Evolutionary conservation across 768 basidiomycete species (phyloP).

Genomic region (Trametes sanguinea): DNA sequence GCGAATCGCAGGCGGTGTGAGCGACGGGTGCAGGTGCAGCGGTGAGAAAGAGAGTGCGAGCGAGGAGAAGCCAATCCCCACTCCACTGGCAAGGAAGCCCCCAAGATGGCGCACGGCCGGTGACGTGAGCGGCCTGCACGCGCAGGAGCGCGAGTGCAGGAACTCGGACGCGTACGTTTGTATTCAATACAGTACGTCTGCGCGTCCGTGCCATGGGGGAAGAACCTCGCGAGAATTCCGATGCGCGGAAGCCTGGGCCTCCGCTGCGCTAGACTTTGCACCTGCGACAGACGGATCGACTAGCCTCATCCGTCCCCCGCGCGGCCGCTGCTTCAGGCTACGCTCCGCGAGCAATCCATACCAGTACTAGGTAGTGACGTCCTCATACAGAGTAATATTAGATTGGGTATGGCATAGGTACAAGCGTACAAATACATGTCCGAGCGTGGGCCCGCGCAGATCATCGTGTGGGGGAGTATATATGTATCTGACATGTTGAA

Average conservation of each 20-base stretch:
- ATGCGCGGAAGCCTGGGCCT: constrained; percentile 2
- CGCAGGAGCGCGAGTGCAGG: too few relatives aligned
- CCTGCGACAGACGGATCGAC: neutral
- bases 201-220: neutral
- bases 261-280: neutral
- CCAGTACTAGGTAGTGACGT: neutral
- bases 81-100: too few relatives aligned
- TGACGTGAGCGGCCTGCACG: neutral
- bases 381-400: neutral
- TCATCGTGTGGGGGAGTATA: neutral
- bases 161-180: too few relatives aligned
- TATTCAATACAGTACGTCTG: neutral
- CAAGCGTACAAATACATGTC: constrained; percentile 18
- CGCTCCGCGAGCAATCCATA: too few relatives aligned
- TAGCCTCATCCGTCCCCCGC: neutral
- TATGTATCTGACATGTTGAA: constrained; percentile 3
- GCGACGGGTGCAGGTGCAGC: neutral
- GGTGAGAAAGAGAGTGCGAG: too few relatives aligned
- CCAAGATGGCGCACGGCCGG: neutral
- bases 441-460: neutral
- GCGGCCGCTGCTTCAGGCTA: too few relatives aligned
- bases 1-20: neutral
- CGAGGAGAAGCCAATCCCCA: too few relatives aligned
- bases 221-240: constrained; percentile 19
- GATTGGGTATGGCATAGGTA: neutral